Base-by-base conservation (phyloP, 192 early-diverging fungal genomes). In the Gaertneriomyces semiglobifer region DNA sequence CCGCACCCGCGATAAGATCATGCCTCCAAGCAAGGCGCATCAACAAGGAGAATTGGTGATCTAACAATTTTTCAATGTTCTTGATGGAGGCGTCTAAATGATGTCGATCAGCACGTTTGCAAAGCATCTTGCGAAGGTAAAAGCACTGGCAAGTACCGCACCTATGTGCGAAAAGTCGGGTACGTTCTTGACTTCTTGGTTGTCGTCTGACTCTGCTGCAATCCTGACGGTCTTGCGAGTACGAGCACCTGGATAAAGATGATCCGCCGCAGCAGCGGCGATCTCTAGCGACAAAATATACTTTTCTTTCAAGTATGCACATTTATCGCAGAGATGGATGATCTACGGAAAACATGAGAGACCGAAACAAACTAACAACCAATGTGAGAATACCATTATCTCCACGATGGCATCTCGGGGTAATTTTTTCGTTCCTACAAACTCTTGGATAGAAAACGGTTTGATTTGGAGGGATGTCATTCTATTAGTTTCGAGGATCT, bases 251-350 rank as follows among this genome's bases (percentile, higher is more conserved):
- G 50, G 50, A 52, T 18, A 52, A 18, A 52, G 20, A 20, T 52
- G 50, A 20, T 52, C 20, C 50, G 50, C 50, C 50, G 50, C 50
- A 0, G 6, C 50, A n/a, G 20, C 20, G 50, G 50, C 50, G 50
- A 52, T n/a, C 20, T 52, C 50, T n/a, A 20, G 20, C n/a, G 50
- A n/a, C 50, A 52, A 20, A n/a, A 52, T 5, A 52, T 52, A 52
- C 50, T 52, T 52, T n/a, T 52, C 20, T 52, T 52, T 52, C 6
- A 52, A n/a, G 50, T 18, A 52, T 52, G 50, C 50, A 52, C 50
- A 52, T 20, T 52, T 52, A 20, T 52, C 50, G 20, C 50, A 52
- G 50, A n/a, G n/a, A 20, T 52, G 50, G 5, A 52, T 18, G 6
- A 52, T 20, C 50, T 52, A 6, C 5, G 4, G 50, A 18, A 5